Evolutionary conservation across 306 rosid genomes (phyloP), one percentile per base, ranked within the genome.

Genomic region (Trifolium subterraneum): DNA sequence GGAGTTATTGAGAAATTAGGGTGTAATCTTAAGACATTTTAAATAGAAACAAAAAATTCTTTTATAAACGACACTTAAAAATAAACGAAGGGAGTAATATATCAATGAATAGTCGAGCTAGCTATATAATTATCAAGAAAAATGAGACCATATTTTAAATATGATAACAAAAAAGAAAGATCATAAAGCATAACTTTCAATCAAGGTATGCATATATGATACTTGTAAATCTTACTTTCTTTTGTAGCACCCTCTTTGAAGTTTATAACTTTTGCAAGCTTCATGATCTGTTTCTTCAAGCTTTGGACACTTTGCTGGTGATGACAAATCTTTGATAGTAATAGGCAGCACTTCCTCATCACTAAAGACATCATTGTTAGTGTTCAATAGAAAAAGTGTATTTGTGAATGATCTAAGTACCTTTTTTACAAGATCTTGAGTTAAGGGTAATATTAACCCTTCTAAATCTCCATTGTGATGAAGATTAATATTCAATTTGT

Each of bases 141-240:
- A n/a, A n/a, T n/a, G n/a, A n/a, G 25, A 22, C 25, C 25, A 22
- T 22, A 22, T 22, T 22, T 22, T 2, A 22, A 22, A 22, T 22
- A 22, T 22, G 1, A 22, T 22, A 22, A 22, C 25, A 22, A 22
- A 22, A 22, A n/a, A n/a, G n/a, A n/a, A n/a, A n/a, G n/a, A n/a
- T n/a, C n/a, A n/a, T n/a, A n/a, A n/a, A n/a, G n/a, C n/a, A n/a
- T n/a, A n/a, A n/a, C n/a, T n/a, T n/a, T n/a, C n/a, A n/a, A n/a
- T n/a, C n/a, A n/a, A n/a, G n/a, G n/a, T n/a, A n/a, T n/a, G n/a
- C n/a, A n/a, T n/a, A n/a, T n/a, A n/a, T n/a, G n/a, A n/a, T n/a
- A n/a, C n/a, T n/a, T n/a, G n/a, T n/a, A n/a, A n/a, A n/a, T n/a
- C 81, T 77, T 77, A 69, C 82, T 71, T 71, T 52, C 68, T 78